Evolutionary conservation across 371 early-diverging fungal genomes (phyloP), one percentile per base, ranked within the genome.

Genomic region (Antonospora locustae): DNA sequence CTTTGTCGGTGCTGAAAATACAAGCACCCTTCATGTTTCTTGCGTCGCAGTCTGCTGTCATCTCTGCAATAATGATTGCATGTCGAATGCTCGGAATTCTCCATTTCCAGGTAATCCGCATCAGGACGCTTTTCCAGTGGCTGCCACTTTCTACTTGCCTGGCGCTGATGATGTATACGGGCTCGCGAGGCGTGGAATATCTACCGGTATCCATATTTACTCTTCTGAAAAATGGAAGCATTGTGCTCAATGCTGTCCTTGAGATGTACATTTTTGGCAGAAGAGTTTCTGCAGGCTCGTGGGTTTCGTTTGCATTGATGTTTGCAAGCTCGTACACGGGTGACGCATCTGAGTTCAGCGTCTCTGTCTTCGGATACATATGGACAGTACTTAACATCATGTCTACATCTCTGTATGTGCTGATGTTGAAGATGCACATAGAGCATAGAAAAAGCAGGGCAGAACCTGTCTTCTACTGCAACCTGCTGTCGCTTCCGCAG

Each of bases 221-320:
- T 23, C 81, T 97, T 43, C 90, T 93, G 74, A 97, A 97, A 75
- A 97, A 97, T 76, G 63, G 89, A 58, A 88, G 90, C 23, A 92
- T 97, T 55, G 88, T 94, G 55, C 64, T 91, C 24, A 85, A 89
- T 61, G 96, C 95, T 5, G 84, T 88, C 58, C 85, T 86, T 25
- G 98, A 97, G 69, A 78, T 79, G 2, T 66, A 78, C 32, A 81
- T 85, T 75, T 87, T 86, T 64, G 78, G 78, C 3, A 84, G 84
- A 32, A 71, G 75, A 11, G 72, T 76, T 34, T 82, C 88, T 3
- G 81, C 84, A 0, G 73, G 77, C 38, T 58, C 84, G 66, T 71
- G 86, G 38, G 44, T 80, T 5, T 82, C 87, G 16, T 94, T 95
- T 72, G 39, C 70, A 1, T 72, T 94, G 50, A 90, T 97, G 84